phyloP scores from a whole-genome alignment of 345 rosid species.

The Sisymbrium altissimum region DNA sequence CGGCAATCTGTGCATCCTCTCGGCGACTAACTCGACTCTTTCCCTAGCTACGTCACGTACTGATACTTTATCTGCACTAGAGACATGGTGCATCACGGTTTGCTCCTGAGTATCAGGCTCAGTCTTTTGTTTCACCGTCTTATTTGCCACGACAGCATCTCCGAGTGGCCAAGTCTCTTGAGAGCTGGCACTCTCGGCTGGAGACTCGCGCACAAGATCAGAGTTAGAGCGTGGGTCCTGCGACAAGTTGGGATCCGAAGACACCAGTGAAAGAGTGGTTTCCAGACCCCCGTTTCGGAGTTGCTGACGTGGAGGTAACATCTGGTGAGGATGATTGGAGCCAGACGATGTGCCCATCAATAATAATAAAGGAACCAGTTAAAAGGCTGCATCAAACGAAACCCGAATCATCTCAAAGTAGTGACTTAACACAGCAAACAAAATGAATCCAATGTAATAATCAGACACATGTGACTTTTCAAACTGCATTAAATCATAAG shows the following conservation, averaged over 20 bases:
- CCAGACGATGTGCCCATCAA: constrained; percentile 92
- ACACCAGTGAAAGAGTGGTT: constrained; percentile 40
- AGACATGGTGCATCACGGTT: constrained; percentile 57
- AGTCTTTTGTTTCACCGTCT: constrained; percentile 57
- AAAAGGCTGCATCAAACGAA: constrained; percentile 9
- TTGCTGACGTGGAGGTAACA: constrained; percentile 94
- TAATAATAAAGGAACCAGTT: not conserved
- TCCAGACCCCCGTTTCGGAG: constrained; percentile 36
- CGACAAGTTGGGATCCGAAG: constrained; percentile 41
- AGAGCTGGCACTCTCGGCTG: constrained; percentile 94
- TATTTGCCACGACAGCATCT: not conserved
- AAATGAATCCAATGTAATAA: not conserved
- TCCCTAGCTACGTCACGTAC: constrained; percentile 79
- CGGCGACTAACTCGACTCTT: constrained; percentile 66
- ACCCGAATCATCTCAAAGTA: not conserved
- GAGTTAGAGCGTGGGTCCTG: constrained; percentile 50
- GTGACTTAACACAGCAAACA: not conserved
- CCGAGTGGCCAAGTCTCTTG: constrained; percentile 85
- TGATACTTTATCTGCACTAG: constrained; percentile 73
- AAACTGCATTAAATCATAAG: not conserved
- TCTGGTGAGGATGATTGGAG: constrained; percentile 69
- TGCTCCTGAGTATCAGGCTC: constrained; percentile 68
- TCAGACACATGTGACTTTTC: not conserved
- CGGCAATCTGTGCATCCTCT: constrained; percentile 71
- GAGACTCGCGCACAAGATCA: constrained; percentile 67